Evolutionary conservation across 2,329 filamentous ascomycete species (phyloP), one percentile per base, ranked within the genome.

Genomic region (Venturiaceae sp.): DNA sequence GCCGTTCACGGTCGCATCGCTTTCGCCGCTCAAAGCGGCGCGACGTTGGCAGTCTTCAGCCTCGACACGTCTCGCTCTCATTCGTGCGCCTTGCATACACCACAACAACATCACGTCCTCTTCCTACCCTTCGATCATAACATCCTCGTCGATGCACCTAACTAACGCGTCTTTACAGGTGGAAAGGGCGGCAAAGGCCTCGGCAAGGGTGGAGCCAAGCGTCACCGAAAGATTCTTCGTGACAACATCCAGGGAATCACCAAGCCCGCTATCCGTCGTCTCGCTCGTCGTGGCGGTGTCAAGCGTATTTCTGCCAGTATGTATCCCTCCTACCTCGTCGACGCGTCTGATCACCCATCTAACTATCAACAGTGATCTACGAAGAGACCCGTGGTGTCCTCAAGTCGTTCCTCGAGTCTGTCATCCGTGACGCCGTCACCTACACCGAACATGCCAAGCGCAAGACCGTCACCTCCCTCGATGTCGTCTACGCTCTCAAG

Each of bases 381-480:
- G 85, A 88, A 75, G 85, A 88, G 80, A 88, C 85, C 63, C 85
- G 85, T 66, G 84, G 84, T 80, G 85, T 88, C 63, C 83, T 88
- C 69, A 88, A 88, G 82, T 85, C 85, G 66, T 88, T 88, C 83
- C 83, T 88, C 64, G 85, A 88, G 77, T 81, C 82, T 69, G 85
- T 88, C 74, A 88, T 88, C 69, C 85, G 85, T 73, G 85, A 88
- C 64, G 85, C 85, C 63, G 85, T 88, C 76, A 88, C 85, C 71
- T 88, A 88, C 79, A 88, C 85, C 58, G 85, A 88, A 78, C 85
- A 88, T 78, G 86, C 86, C 77, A 89, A 88, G 83, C 84, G 86
- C 76, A 88, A 88, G 84, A 88, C 86, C 14, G 86, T 89, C 74
- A 88, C 81, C 53, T 83, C 82, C 4, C 80, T 84, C 63, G 82